Evolutionary conservation across 345 rosid species (phyloP).

Genomic region (Turritis glabra): DNA sequence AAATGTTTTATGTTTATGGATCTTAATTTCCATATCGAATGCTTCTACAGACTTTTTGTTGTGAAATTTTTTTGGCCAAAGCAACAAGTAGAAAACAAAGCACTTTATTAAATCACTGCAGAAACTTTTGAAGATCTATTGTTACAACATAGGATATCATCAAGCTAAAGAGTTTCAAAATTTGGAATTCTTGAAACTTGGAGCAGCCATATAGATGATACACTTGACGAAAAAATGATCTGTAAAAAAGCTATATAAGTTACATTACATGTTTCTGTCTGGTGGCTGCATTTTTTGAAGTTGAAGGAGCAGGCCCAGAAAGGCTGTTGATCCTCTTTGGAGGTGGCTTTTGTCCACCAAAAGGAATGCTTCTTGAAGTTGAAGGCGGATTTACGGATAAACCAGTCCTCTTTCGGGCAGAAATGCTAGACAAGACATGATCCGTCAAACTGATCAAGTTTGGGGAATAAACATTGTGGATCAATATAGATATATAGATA

Average conservation of each 20-base stretch:
- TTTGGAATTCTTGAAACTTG: constrained; percentile 15
- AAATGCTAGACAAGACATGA: constrained; percentile 24
- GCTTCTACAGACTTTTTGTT: neutral
- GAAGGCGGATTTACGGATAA: constrained; percentile 20
- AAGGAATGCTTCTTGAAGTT: constrained; percentile 27
- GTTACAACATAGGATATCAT: neutral
- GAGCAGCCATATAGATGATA: constrained; percentile 13
- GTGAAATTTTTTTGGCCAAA: neutral
- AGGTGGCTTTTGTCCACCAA: constrained; percentile 6
- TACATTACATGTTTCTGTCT: constrained; percentile 27
- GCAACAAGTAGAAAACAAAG: neutral
- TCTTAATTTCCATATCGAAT: neutral
- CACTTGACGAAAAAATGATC: neutral
- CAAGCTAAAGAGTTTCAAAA: neutral
- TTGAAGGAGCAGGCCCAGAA: constrained; percentile 19
- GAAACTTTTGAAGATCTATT: constrained; percentile 3
- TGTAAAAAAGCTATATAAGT: neutral
- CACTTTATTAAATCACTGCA: neutral
- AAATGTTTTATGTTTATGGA: neutral
- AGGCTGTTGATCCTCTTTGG: constrained; percentile 22
- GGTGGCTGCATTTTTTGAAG: constrained; percentile 21
- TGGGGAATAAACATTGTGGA: neutral
- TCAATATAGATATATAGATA: neutral
- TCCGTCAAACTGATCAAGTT: neutral
- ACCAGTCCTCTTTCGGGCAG: constrained; percentile 30